Evolutionary conservation across 1,284 basidiomycete genomes (phyloP).

Genomic region (Cryptococcus sp.): DNA sequence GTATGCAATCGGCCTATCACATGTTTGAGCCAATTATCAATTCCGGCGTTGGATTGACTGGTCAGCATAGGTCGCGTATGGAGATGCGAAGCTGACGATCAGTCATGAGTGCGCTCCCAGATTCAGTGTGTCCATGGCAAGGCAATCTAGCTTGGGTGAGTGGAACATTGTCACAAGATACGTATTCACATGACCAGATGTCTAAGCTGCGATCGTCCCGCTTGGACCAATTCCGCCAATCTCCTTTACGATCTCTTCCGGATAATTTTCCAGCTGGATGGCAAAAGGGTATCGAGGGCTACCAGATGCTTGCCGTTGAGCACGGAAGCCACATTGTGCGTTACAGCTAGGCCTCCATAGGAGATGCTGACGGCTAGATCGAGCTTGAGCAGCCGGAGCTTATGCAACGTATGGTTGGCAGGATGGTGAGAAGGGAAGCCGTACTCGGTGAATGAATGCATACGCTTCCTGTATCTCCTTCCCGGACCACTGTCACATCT

Average conservation of each 20-base stretch:
- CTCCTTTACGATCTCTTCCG: neutral
- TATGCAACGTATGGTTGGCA: neutral
- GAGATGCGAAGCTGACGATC: neutral
- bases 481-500: neutral
- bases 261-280: neutral
- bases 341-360: neutral
- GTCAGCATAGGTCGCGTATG: neutral
- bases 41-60: conserved; percentile 4
- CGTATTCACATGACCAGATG: conserved; percentile 3
- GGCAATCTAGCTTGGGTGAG: conserved; percentile 3
- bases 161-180: neutral
- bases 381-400: neutral
- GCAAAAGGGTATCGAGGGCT: neutral
- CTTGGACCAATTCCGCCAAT: conserved; percentile 1
- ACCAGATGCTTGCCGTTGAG: neutral
- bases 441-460: no score
- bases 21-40: conserved; percentile 5
- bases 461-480: neutral
- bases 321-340: neutral
- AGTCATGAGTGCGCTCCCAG: conserved; percentile 8
- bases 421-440: neutral
- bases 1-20: conserved; percentile 8
- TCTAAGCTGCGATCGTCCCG: conserved; percentile 1
- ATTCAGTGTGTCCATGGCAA: conserved; percentile 6
- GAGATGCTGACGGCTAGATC: neutral